These are phyloP conservation scores for Colletotrichum sidae DNA, from an alignment of 2,329 filamentous ascomycete species.

Conservation along the genomic window DNA sequence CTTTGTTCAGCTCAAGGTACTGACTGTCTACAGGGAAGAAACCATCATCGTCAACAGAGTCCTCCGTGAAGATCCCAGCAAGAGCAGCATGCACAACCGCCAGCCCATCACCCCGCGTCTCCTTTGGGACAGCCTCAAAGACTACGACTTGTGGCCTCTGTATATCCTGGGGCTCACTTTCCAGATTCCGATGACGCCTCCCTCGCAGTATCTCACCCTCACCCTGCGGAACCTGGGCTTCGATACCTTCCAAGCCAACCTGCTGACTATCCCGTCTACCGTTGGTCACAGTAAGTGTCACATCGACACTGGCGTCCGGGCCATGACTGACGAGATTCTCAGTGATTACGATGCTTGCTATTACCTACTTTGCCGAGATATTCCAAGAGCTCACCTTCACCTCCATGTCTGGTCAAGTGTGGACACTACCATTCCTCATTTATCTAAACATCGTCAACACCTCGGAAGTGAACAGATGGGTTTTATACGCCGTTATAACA, in stretches of 20 bases:
- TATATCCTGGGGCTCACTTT: slow-evolving; percentile 62
- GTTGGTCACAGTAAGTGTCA: slow-evolving; percentile 8
- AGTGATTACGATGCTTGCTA: slow-evolving; percentile 48
- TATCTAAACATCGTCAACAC: slow-evolving; percentile 53
- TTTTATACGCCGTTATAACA: slow-evolving; percentile 49
- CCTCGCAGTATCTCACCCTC: slow-evolving; percentile 63
- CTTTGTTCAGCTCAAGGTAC: slow-evolving; percentile 16
- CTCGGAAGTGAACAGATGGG: slow-evolving; percentile 45
- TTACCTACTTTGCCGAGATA: slow-evolving; percentile 58
- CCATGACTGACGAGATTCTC: not conserved
- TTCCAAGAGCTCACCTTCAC: slow-evolving; percentile 61
- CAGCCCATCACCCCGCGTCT: slow-evolving; percentile 60
- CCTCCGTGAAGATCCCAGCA: slow-evolving; percentile 66
- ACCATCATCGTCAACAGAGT: slow-evolving; percentile 69
- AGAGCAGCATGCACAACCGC: slow-evolving; percentile 69
- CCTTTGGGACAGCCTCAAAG: slow-evolving; percentile 60
- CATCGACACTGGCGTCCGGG: too few relatives aligned
- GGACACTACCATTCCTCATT: slow-evolving; percentile 70
- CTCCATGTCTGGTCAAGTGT: slow-evolving; percentile 62
- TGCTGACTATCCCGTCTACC: slow-evolving; percentile 63
- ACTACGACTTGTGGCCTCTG: slow-evolving; percentile 69
- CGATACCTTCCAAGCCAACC: slow-evolving; percentile 59
- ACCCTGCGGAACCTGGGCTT: slow-evolving; percentile 63
- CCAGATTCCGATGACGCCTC: slow-evolving; percentile 59
- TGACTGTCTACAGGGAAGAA: slow-evolving; percentile 67